Evolutionary conservation across 495 filamentous ascomycete genomes (phyloP).

Genomic region (Podospora bellae-mahoneyi): DNA sequence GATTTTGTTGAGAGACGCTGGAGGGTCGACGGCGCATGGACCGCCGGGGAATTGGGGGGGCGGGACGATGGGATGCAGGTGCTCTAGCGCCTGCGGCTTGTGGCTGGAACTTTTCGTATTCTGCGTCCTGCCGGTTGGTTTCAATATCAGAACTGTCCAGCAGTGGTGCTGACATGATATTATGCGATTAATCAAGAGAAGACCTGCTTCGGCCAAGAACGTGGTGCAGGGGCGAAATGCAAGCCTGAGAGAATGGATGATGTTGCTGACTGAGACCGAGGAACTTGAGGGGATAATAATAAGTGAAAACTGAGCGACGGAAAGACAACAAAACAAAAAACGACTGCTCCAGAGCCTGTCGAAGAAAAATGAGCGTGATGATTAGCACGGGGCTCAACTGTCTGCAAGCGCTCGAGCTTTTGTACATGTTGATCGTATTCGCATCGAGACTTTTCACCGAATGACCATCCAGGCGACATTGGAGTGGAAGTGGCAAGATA

Average conservation of each 20-base stretch:
- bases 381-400: not conserved
- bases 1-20: not conserved
- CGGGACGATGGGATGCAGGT: not conserved
- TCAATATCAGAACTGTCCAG: slow-evolving; percentile 5
- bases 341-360: not conserved
- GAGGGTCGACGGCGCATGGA: not conserved
- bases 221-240: not conserved
- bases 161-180: slow-evolving; percentile 13
- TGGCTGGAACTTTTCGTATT: not conserved
- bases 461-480: not conserved
- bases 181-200: not conserved
- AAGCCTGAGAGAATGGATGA: not conserved
- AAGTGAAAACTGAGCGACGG: not conserved
- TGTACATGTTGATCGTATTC: slow-evolving; percentile 4
- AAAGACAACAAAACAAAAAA: not conserved
- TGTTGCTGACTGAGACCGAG: not conserved
- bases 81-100: not conserved
- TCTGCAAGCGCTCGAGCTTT: not conserved
- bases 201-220: not conserved
- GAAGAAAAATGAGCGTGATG: not conserved
- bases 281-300: not conserved
- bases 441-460: not conserved
- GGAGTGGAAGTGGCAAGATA: not conserved
- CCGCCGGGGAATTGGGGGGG: not conserved
- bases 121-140: not conserved